These are phyloP conservation scores for Aschersonia sp. DNA, from an alignment of 2,329 filamentous ascomycete genomes.

Conservation along the genomic window DNA sequence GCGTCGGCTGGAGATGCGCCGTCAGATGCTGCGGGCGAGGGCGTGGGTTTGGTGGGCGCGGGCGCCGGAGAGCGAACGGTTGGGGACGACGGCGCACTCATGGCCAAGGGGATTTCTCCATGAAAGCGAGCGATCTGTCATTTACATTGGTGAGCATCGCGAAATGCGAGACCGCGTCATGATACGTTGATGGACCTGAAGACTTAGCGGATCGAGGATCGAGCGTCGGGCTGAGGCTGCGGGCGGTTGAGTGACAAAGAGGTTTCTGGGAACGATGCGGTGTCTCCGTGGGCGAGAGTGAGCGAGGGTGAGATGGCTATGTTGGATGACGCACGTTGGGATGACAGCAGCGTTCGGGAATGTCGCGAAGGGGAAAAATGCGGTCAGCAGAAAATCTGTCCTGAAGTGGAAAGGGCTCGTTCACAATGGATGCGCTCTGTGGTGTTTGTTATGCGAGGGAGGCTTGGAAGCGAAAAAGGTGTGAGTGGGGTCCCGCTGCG, in stretches of 20 bases:
- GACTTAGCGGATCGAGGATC: conserved; percentile 12
- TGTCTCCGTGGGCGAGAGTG: neutral
- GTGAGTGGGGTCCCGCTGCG: neutral
- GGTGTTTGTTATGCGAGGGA: too few species aligned
- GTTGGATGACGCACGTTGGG: neutral
- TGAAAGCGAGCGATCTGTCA: conserved; percentile 10
- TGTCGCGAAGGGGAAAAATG: too few species aligned
- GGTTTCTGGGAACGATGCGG: too few species aligned
- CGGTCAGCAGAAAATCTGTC: too few species aligned
- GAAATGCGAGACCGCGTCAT: conserved; percentile 16
- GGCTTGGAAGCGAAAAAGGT: too few species aligned
- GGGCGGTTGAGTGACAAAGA: too few species aligned
- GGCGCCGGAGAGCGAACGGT: neutral
- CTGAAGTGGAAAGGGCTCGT: too few species aligned
- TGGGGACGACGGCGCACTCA: neutral
- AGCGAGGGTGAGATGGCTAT: neutral
- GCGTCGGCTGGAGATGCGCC: neutral
- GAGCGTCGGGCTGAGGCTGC: too few species aligned
- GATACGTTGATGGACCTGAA: conserved; percentile 24
- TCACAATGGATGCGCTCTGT: too few species aligned
- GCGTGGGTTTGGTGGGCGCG: neutral
- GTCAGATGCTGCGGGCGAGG: neutral
- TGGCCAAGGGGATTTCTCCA: neutral
- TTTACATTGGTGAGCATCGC: conserved; percentile 23
- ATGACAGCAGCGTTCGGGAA: too few species aligned